A percentile compares a stretch with the other conserved stretches of the same genome.
phyloP scores from a whole-genome alignment of 495 filamentous ascomycete genomes.

The Penicillium canariense region DNA sequence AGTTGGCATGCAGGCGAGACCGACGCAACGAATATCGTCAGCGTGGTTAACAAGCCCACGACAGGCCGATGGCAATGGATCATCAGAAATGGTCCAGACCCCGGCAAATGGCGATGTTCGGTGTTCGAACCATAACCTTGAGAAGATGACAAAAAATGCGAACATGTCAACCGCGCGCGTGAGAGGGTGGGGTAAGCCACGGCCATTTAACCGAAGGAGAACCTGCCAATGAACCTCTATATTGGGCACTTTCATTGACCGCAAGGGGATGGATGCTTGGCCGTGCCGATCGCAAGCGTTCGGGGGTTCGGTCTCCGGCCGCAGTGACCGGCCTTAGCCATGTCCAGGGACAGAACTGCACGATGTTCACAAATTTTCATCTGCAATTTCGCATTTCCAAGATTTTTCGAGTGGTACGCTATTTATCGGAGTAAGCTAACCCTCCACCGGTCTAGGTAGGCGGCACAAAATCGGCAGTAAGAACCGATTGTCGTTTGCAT shows the following conservation, averaged over 20 bases:
- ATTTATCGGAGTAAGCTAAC: background rate
- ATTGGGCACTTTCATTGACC: slow-evolving; percentile 6
- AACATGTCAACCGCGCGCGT: background rate
- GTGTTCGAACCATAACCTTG: background rate
- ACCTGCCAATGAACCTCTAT: slow-evolving; percentile 8
- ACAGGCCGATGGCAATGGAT: background rate
- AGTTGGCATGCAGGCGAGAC: slow-evolving; percentile 10
- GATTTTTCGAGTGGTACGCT: background rate
- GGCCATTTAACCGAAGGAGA: background rate
- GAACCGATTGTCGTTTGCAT: slow-evolving; percentile 13
- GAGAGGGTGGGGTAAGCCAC: background rate
- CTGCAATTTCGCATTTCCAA: background rate
- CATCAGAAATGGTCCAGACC: background rate
- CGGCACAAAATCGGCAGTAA: slow-evolving; percentile 15
- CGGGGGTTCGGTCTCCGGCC: slow-evolving; percentile 5
- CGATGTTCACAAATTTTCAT: background rate
- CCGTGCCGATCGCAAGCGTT: slow-evolving; percentile 17
- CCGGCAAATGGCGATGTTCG: background rate
- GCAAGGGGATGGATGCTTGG: slow-evolving; percentile 10
- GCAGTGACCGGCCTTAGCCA: slow-evolving; percentile 5
- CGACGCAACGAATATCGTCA: slow-evolving; percentile 16
- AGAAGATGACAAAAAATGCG: background rate
- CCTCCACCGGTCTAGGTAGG: background rate
- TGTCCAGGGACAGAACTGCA: slow-evolving; percentile 1
- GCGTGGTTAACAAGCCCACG: background rate